Conservation (phyloP, 2,329 filamentous ascomycete species). For the Juglanconis oblonga region DNA sequence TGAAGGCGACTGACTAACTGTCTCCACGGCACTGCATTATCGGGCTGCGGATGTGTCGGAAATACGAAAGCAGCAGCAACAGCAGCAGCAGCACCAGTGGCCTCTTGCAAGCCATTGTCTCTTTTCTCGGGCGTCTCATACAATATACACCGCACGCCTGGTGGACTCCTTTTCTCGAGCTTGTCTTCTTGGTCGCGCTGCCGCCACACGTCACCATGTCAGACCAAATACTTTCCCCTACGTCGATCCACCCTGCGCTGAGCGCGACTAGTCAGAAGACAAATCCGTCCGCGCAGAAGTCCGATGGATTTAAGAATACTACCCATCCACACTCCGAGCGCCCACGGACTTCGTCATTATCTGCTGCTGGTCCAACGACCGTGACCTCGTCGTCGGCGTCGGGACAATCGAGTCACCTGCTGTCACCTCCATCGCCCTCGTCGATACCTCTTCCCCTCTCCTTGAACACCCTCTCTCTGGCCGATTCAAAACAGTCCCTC, state of each 20-base stretch:
- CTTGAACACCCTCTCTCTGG: slow-evolving; percentile 8
- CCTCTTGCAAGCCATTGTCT: background rate
- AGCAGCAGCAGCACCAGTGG: background rate
- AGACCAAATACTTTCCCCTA: slow-evolving; percentile 39
- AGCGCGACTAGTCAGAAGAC: slow-evolving; percentile 23
- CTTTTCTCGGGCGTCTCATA: background rate
- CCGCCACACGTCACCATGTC: slow-evolving; percentile 29
- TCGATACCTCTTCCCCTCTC: slow-evolving; percentile 16
- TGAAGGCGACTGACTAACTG: background rate
- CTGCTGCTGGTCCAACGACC: slow-evolving; percentile 16
- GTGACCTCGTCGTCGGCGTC: slow-evolving; percentile 20
- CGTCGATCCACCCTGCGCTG: slow-evolving; percentile 50
- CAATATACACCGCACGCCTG: background rate
- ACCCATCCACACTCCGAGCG: slow-evolving; percentile 25
- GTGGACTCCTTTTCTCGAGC: background rate
- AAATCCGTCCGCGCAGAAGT: slow-evolving; percentile 24
- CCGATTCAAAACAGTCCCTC: slow-evolving; percentile 14
- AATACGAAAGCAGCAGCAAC: background rate
- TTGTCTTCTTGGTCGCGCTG: background rate
- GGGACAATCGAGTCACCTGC: background rate
- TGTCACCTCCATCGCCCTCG: slow-evolving; percentile 6
- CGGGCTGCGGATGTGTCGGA: background rate
- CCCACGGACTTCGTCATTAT: slow-evolving; percentile 22
- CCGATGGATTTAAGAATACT: slow-evolving; percentile 25
- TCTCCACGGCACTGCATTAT: background rate